Base-by-base conservation (phyloP, 257 asterid species). In the Gentiana macrophylla region DNA sequence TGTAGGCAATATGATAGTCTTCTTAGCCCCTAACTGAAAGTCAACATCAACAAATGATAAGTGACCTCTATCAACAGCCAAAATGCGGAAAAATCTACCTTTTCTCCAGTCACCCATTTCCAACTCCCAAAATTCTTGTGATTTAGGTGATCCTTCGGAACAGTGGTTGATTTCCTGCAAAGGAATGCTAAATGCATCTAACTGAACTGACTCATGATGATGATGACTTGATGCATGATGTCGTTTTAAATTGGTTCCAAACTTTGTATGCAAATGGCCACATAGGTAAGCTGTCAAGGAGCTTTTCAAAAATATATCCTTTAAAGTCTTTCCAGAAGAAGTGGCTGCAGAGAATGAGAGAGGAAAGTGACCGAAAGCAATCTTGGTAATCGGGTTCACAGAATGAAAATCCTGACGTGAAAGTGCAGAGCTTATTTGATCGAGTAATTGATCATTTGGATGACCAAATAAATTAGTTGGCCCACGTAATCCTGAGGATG, bases 401-500 rank as follows among this genome's bases (percentile, higher is more conserved):
- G 74, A 60, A 44, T 56, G 70, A 57, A 83, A 80, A 77, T 82
- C 94, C 83, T 82, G 77, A 50, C 75, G 85, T 1, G 80, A 73
- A 70, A 92, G 94, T 68, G 85, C 88, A 12, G 84, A 69, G 53
- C 73, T 68, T 74, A 92, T 68, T 45, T 85, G 79, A 62, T 53
- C 69, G 48, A 92, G 70, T 36, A 88, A 59, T 52, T 90, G 77
- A 70, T 92, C 95, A 5, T 90, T 88, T 24, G 99, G 94, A 76
- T 92, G 99, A 50, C 99, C 99, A 70, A 92, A 92, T 57, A 92
- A 70, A 70, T 92, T 88, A 13, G 99, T 88, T 35, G 99, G 99
- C 68, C 97, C 97, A 4, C 94, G 86, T 56, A 92, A 79, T 5
- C 97, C 99, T 37, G 78, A 62, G 57, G 81, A 60, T 67, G 64